Evolutionary conservation across 345 rosid species (phyloP).

Genomic region (Arabis hirsuta): DNA sequence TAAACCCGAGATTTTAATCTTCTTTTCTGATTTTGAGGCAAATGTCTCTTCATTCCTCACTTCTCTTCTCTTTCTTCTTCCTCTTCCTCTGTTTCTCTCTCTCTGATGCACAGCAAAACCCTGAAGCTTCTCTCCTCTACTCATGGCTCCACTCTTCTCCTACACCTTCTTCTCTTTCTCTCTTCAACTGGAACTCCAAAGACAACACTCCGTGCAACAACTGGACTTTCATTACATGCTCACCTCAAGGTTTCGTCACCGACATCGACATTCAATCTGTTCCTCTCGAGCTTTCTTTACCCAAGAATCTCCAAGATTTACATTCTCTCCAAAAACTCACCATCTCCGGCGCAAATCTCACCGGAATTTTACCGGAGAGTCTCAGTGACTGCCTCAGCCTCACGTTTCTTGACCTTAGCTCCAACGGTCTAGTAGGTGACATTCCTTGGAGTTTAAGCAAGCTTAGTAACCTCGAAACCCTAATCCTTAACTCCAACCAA

Average conservation of each 20-base stretch:
- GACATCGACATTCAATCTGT: constrained; percentile 65
- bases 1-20: constrained; percentile 63
- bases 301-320: constrained; percentile 61
- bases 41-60: constrained; percentile 58
- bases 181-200: constrained; percentile 62
- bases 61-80: constrained; percentile 43
- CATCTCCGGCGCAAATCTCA: constrained; percentile 72
- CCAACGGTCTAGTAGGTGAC: constrained; percentile 64
- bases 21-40: constrained; percentile 67
- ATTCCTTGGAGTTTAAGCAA: constrained; percentile 66
- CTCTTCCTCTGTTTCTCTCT: constrained; percentile 42
- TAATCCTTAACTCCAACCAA: constrained; percentile 76
- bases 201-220: constrained; percentile 75
- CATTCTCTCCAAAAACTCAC: constrained; percentile 56
- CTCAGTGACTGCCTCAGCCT: constrained; percentile 58
- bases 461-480: constrained; percentile 57
- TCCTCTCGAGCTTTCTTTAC: constrained; percentile 60
- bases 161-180: constrained; percentile 51
- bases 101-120: constrained; percentile 50
- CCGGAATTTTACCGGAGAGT: constrained; percentile 65
- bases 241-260: constrained; percentile 66
- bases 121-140: constrained; percentile 62
- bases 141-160: constrained; percentile 70
- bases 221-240: constrained; percentile 82
- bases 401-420: constrained; percentile 58